A percentile compares a stretch with the other conserved stretches of the same genome.
Conservation (phyloP, 1,139 yeast species). For the Blastobotrys raffinosifermentans region DNA sequence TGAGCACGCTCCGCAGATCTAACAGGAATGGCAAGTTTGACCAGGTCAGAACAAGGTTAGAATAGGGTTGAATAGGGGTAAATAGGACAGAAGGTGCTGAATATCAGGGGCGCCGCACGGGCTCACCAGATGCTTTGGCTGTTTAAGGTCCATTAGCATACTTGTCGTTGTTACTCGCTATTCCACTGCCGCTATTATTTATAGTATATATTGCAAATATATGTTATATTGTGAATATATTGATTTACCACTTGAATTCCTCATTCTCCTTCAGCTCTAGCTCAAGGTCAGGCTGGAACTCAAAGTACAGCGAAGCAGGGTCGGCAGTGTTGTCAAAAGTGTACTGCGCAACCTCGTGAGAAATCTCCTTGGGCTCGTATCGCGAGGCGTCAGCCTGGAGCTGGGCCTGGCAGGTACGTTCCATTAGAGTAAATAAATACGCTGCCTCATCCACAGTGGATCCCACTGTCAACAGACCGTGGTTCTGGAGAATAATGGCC, state of each 20-base stretch:
- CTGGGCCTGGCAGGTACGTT: slow-evolving; percentile 66
- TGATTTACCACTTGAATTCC: slow-evolving; percentile 18
- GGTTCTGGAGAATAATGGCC: slow-evolving; percentile 67
- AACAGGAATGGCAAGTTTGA: too few relatives aligned
- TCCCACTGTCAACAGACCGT: slow-evolving; percentile 75
- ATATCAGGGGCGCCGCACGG: too few relatives aligned
- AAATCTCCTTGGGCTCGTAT: slow-evolving; percentile 36
- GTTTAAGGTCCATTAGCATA: too few relatives aligned
- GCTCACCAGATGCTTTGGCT: too few relatives aligned
- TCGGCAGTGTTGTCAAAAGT: slow-evolving; percentile 58
- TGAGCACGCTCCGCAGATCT: too few relatives aligned
- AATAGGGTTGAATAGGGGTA: too few relatives aligned
- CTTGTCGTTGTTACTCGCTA: too few relatives aligned
- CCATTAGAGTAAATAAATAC: slow-evolving; percentile 60
- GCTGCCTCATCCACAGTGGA: slow-evolving; percentile 80
- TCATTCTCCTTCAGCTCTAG: slow-evolving; percentile 34
- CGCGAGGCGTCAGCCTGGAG: slow-evolving; percentile 42
- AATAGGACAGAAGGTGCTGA: too few relatives aligned
- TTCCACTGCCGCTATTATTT: too few relatives aligned
- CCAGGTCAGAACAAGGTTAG: too few relatives aligned
- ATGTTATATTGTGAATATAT: too few relatives aligned
- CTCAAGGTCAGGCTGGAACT: slow-evolving; percentile 63
- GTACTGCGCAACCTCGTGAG: slow-evolving; percentile 66
- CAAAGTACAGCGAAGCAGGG: slow-evolving; percentile 63
- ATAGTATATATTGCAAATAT: too few relatives aligned